Percentiles rank a stretch among this genome's conserved stretches.
These are phyloP conservation scores for Cercospora sp. DNA, from an alignment of 2,329 filamentous ascomycete genomes.

Conservation along the genomic window DNA sequence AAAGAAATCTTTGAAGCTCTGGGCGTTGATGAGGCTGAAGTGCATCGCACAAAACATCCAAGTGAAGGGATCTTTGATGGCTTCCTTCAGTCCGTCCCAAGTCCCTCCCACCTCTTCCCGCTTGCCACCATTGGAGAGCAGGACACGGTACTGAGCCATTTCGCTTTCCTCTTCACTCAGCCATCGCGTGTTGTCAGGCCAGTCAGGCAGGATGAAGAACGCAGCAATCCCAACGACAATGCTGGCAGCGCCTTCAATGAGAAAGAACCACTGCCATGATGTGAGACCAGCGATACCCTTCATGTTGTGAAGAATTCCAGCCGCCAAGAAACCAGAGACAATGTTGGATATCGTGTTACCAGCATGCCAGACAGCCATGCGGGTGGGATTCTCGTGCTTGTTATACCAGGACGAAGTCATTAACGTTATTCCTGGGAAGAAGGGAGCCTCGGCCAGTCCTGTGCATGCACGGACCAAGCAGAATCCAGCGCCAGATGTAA, in stretches of 20 bases:
- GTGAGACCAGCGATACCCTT: neutral
- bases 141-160: slow-evolving; percentile 46
- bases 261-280: neutral
- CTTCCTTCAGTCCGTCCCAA: slow-evolving; percentile 42
- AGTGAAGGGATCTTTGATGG: slow-evolving; percentile 35
- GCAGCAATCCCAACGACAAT: neutral
- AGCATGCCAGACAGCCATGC: neutral
- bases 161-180: slow-evolving; percentile 53
- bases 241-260: neutral
- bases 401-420: neutral
- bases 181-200: slow-evolving; percentile 51
- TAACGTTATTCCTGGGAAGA: neutral
- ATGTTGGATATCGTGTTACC: neutral
- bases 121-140: slow-evolving; percentile 36
- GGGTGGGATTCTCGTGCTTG: neutral
- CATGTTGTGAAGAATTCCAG: neutral
- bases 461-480: slow-evolving; percentile 25
- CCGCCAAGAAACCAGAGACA: neutral
- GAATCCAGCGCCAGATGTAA: slow-evolving; percentile 41
- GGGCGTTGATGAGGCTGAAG: slow-evolving; percentile 40
- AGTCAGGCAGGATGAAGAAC: neutral
- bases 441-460: neutral
- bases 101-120: slow-evolving; percentile 47
- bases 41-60: slow-evolving; percentile 43
- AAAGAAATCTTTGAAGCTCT: slow-evolving; percentile 40